Conservation (phyloP, 495 filamentous ascomycete species). For the Hypoxylon lienhwacheense region DNA sequence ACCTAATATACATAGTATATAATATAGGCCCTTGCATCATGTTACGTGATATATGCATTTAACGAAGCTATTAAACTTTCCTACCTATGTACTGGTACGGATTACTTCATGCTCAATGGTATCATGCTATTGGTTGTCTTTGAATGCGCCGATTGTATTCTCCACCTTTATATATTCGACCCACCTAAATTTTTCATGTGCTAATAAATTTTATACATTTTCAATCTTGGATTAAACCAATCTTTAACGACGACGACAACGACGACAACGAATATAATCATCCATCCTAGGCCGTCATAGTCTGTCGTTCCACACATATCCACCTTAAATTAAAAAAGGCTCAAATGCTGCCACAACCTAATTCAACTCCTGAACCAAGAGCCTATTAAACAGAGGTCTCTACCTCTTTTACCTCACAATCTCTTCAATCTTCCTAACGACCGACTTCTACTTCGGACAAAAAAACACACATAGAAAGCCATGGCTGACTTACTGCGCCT, state of each 20-base stretch:
- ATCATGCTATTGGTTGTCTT: constrained; percentile 12
- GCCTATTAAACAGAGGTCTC: no score
- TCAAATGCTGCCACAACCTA: no score
- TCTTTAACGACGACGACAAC: neutral
- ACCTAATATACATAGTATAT: neutral
- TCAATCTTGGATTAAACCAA: neutral
- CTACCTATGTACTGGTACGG: neutral
- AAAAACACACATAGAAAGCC: neutral
- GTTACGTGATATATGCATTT: neutral
- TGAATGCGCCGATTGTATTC: no score
- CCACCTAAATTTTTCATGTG: constrained; percentile 24
- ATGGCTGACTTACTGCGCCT: constrained; percentile 27
- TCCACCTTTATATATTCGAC: neutral
- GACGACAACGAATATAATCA: no score
- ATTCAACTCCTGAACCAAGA: no score
- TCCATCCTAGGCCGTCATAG: no score
- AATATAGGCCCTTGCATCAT: neutral
- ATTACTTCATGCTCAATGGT: neutral
- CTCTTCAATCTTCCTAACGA: neutral
- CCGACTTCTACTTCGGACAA: neutral
- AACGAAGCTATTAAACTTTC: neutral
- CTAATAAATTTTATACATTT: neutral
- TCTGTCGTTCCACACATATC: no score
- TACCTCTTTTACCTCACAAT: no score
- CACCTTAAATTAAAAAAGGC: no score